These are phyloP conservation scores for Piedraia hortae DNA, from an alignment of 2,329 filamentous ascomycete genomes.

Conservation along the genomic window DNA sequence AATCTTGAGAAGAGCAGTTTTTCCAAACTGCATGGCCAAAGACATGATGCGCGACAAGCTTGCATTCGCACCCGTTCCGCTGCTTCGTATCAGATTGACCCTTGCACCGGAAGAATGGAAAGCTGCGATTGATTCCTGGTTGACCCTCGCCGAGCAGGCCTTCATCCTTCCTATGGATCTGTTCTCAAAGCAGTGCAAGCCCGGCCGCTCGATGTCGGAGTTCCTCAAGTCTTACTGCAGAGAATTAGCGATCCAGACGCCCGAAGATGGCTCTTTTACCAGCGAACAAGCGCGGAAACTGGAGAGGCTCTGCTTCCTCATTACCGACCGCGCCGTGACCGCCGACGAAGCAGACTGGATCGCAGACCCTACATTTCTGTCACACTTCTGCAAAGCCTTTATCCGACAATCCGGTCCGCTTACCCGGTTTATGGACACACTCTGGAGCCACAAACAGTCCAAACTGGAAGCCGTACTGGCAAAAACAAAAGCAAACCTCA, in stretches of 20 bases:
- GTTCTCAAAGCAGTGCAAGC: constrained; percentile 23
- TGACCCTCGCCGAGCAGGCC: constrained; percentile 36
- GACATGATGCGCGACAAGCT: no score
- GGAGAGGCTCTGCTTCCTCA: constrained; percentile 34
- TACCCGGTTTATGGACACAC: constrained; percentile 18
- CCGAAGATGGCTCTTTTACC: constrained; percentile 6
- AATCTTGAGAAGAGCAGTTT: no score
- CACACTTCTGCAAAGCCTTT: constrained; percentile 39
- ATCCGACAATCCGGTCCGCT: constrained; percentile 29
- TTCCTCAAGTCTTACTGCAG: constrained; percentile 44
- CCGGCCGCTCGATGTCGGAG: constrained; percentile 28
- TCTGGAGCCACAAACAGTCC: constrained; percentile 26
- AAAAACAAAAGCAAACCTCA: constrained; percentile 32
- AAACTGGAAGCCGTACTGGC: constrained; percentile 28
- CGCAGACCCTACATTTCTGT: constrained; percentile 22
- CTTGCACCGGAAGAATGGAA: constrained; percentile 50
- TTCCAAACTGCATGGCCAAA: no score
- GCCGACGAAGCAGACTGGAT: constrained; percentile 24
- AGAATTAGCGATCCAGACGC: constrained; percentile 18
- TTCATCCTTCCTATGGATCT: constrained; percentile 29
- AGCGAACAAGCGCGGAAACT: constrained; percentile 22
- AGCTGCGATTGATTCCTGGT: constrained; percentile 50
- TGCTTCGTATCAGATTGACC: constrained; percentile 34
- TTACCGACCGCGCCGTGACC: constrained; percentile 16
- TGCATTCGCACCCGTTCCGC: constrained; percentile 51